Evolutionary conservation across 805 yeast species (phyloP).

Genomic region (Lipomyces sp.): DNA sequence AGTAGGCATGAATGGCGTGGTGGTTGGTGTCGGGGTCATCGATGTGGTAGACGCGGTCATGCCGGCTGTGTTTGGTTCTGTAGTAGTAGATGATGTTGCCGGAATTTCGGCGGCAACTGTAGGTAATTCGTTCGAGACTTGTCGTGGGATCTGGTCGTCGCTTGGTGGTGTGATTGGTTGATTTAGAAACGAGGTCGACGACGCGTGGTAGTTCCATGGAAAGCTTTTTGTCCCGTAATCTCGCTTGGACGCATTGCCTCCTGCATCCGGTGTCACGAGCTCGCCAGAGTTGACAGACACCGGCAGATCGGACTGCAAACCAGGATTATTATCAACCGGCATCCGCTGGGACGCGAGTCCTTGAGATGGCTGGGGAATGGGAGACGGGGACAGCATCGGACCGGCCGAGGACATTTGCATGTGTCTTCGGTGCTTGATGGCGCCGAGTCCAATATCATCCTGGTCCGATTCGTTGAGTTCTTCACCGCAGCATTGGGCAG

Average conservation of each 20-base stretch:
- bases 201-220: constrained; percentile 24
- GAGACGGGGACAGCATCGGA: constrained; percentile 9
- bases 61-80: neutral
- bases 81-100: constrained; percentile 1
- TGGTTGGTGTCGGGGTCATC: constrained; percentile 10
- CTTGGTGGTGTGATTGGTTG: constrained; percentile 36
- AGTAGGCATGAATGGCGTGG: constrained; percentile 10
- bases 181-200: constrained; percentile 9
- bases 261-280: neutral
- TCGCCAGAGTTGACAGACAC: neutral
- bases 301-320: constrained; percentile 3
- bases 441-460: constrained; percentile 63
- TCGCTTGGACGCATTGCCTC: neutral
- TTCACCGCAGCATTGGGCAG: constrained; percentile 70
- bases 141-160: constrained; percentile 35
- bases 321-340: constrained; percentile 1
- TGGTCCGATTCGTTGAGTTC: constrained; percentile 63
- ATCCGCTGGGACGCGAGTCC: neutral
- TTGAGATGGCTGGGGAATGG: constrained; percentile 9
- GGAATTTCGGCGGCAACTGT: neutral
- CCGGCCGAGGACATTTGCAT: constrained; percentile 24
- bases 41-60: neutral
- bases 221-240: constrained; percentile 29
- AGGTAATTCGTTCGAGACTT: constrained; percentile 9
- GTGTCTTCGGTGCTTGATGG: constrained; percentile 48